A percentile compares a stretch with the other conserved stretches of the same genome.
phyloP scores from a whole-genome alignment of 768 basidiomycete species.

The Lentinula aciculospora region DNA sequence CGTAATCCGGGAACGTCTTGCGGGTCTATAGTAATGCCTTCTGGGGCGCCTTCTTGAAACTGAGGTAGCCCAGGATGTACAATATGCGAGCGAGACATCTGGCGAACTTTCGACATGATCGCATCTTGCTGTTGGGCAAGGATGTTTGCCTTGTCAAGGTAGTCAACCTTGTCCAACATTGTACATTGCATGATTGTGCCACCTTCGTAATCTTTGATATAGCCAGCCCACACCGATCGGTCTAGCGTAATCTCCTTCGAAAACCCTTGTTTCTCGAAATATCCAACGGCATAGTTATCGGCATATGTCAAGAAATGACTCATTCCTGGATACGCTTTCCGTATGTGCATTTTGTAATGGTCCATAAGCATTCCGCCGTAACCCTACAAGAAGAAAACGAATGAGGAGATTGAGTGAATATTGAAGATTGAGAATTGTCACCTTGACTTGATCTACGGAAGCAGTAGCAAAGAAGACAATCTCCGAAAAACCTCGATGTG shows the following conservation, averaged over 20 bases:
- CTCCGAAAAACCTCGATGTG: slow-evolving; percentile 92
- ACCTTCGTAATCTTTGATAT: slow-evolving; percentile 99
- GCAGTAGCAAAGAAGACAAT: slow-evolving; percentile 99
- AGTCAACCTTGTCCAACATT: slow-evolving; percentile 90
- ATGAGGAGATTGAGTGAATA: not conserved
- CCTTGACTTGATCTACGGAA: slow-evolving; percentile 96
- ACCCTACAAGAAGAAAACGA: slow-evolving; percentile 45
- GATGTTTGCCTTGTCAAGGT: slow-evolving; percentile 73
- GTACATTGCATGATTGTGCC: slow-evolving; percentile 99
- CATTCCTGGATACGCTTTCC: slow-evolving; percentile 76
- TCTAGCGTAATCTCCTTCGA: slow-evolving; percentile 95
- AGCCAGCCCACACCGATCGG: slow-evolving; percentile 91
- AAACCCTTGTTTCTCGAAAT: slow-evolving; percentile 99
- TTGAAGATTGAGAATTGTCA: slow-evolving; percentile 20
- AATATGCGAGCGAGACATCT: slow-evolving; percentile 81
- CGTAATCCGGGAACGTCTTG: slow-evolving; percentile 85
- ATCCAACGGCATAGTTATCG: slow-evolving; percentile 98
- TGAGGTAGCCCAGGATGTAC: slow-evolving; percentile 75
- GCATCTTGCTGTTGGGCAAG: slow-evolving; percentile 84
- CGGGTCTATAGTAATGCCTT: slow-evolving; percentile 54
- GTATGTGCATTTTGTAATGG: slow-evolving; percentile 92
- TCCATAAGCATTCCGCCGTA: slow-evolving; percentile 99
- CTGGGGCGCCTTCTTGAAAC: slow-evolving; percentile 57
- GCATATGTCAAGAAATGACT: slow-evolving; percentile 97
- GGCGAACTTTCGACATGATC: slow-evolving; percentile 81